Conservation (phyloP, 2,329 filamentous ascomycete species). For the Chalara sp. region DNA sequence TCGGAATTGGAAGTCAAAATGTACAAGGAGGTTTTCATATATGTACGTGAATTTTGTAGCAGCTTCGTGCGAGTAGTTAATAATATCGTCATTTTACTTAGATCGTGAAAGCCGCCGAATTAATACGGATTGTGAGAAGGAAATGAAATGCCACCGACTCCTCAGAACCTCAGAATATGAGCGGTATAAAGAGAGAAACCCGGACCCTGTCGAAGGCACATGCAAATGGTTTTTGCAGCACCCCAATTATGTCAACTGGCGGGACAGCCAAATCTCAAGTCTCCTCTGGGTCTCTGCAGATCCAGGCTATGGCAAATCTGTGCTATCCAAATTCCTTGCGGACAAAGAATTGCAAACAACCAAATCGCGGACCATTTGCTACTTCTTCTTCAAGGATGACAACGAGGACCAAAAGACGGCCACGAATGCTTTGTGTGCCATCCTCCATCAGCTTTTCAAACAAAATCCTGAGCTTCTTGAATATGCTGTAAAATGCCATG, state of each 20-base stretch:
- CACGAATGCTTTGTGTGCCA: background rate
- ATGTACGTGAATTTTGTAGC: background rate
- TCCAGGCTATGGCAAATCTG: slow-evolving; percentile 33
- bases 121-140: no score
- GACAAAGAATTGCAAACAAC: slow-evolving; percentile 11
- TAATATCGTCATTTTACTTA: no score
- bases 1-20: background rate
- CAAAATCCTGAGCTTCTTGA: slow-evolving; percentile 14
- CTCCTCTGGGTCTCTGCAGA: slow-evolving; percentile 31
- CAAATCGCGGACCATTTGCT: background rate
- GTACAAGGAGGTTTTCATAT: background rate
- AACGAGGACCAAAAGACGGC: slow-evolving; percentile 1
- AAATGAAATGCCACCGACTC: no score
- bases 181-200: no score
- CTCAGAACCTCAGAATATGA: no score
- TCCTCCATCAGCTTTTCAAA: background rate
- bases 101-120: no score
- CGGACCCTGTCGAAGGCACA: no score
- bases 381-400: slow-evolving; percentile 9
- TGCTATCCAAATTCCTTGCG: slow-evolving; percentile 29
- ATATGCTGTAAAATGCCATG: slow-evolving; percentile 15
- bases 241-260: slow-evolving; percentile 24
- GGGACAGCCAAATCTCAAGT: slow-evolving; percentile 17
- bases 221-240: slow-evolving; percentile 29
- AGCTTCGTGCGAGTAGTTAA: background rate